A percentile compares a stretch with the other conserved stretches of the same genome.
Conservation (phyloP, 345 rosid species). For the Erucastrum elatum region DNA sequence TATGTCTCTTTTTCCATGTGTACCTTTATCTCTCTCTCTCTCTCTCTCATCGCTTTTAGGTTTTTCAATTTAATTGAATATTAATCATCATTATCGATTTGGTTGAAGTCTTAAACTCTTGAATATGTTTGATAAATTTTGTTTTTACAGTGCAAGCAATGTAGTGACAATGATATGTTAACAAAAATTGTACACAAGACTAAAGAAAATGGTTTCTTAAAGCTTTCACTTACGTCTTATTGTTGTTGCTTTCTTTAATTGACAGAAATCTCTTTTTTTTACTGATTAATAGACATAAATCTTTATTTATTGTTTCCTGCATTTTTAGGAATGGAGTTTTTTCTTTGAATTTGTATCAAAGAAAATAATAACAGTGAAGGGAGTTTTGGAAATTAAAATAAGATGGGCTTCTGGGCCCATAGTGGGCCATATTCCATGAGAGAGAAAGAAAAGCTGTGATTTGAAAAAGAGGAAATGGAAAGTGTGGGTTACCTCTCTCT, state of each 20-base stretch:
- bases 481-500: conserved; percentile 36
- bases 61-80: neutral
- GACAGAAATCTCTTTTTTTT: neutral
- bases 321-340: neutral
- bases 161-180: conserved; percentile 27
- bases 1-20: conserved; percentile 3
- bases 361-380: neutral
- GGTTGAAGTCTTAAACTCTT: neutral
- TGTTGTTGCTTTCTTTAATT: neutral
- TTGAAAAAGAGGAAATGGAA: conserved; percentile 15
- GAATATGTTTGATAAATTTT: neutral
- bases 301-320: neutral
- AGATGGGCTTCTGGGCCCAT: conserved; percentile 31
- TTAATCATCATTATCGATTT: neutral
- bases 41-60: conserved; percentile 7
- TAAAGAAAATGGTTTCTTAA: conserved; percentile 10
- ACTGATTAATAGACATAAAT: neutral
- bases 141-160: conserved; percentile 30
- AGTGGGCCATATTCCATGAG: conserved; percentile 26
- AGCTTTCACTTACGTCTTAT: neutral
- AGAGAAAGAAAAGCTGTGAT: neutral
- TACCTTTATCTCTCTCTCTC: conserved; percentile 5
- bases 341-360: neutral
- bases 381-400: neutral
- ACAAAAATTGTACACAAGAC: neutral